phyloP scores from a whole-genome alignment of 208 protist genomes.

The Porcisia hertigi region DNA sequence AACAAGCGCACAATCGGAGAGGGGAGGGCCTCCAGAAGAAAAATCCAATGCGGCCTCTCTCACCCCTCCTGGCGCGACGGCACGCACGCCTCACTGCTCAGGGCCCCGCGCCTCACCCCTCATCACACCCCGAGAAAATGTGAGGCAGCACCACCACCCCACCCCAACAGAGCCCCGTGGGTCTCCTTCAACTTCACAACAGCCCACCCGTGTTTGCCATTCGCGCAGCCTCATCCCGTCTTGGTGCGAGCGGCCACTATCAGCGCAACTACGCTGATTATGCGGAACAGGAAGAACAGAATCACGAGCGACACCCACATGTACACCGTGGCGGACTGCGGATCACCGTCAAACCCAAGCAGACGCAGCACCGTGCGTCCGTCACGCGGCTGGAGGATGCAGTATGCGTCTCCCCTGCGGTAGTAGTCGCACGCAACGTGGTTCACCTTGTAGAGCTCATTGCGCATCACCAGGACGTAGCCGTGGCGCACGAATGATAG shows the following conservation, averaged over 20 bases:
- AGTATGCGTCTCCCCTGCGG: conserved; percentile 45
- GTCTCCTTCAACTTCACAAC: no score
- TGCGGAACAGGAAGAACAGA: conserved; percentile 52
- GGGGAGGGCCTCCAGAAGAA: no score
- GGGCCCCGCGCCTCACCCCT: not conserved
- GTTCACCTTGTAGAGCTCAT: conserved; percentile 62
- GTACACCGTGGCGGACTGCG: conserved; percentile 42
- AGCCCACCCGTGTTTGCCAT: no score
- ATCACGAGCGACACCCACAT: conserved; percentile 67
- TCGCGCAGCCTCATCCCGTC: no score
- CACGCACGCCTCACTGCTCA: not conserved
- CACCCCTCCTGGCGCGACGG: not conserved
- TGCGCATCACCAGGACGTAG: conserved; percentile 62
- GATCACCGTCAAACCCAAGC: conserved; percentile 57
- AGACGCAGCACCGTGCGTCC: conserved; percentile 52
- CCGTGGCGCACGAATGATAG: conserved; percentile 68
- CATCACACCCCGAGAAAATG: not conserved
- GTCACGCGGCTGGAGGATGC: conserved; percentile 43
- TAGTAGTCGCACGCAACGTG: conserved; percentile 37
- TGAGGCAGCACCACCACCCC: not conserved
- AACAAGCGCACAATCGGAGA: no score
- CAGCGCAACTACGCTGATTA: conserved; percentile 41
- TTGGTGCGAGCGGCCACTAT: conserved; percentile 8
- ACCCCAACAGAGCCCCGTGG: no score
- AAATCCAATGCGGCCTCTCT: not conserved